These are phyloP conservation scores for Collariella sp. DNA, from an alignment of 495 filamentous ascomycete species.

Conservation along the genomic window DNA sequence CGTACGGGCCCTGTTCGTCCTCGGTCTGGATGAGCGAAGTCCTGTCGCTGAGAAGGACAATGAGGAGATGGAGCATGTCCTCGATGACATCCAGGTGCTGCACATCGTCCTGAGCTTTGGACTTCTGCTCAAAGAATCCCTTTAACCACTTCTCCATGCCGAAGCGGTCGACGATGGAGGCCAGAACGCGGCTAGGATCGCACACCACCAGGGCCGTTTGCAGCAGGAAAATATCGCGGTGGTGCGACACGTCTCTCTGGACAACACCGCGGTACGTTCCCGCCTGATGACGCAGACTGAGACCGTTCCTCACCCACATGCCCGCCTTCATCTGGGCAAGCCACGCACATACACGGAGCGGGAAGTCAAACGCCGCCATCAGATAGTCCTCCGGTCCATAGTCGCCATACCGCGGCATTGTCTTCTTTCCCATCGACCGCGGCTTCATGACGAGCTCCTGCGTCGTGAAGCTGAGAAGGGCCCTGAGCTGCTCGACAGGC, in stretches of 20 bases:
- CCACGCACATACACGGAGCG: constrained; percentile 89
- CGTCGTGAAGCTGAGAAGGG: constrained; percentile 53
- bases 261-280: constrained; percentile 81
- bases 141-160: constrained; percentile 84
- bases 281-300: constrained; percentile 90
- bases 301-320: constrained; percentile 97
- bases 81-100: constrained; percentile 90
- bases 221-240: constrained; percentile 88
- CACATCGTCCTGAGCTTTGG: constrained; percentile 61
- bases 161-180: constrained; percentile 84
- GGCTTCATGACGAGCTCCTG: constrained; percentile 52
- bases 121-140: constrained; percentile 61
- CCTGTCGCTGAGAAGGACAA: constrained; percentile 82
- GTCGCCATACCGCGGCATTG: constrained; percentile 39
- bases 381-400: constrained; percentile 65
- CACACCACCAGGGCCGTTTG: constrained; percentile 86
- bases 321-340: constrained; percentile 94
- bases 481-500: constrained; percentile 52
- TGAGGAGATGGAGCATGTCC: constrained; percentile 89
- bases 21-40: constrained; percentile 64
- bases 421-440: constrained; percentile 45
- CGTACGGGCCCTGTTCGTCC: constrained; percentile 55
- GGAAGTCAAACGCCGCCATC: constrained; percentile 84
- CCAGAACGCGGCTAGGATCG: constrained; percentile 74
- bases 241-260: constrained; percentile 82